These are phyloP conservation scores for Neofusicoccum laricinum DNA, from an alignment of 2,329 filamentous ascomycete species.

Conservation along the genomic window DNA sequence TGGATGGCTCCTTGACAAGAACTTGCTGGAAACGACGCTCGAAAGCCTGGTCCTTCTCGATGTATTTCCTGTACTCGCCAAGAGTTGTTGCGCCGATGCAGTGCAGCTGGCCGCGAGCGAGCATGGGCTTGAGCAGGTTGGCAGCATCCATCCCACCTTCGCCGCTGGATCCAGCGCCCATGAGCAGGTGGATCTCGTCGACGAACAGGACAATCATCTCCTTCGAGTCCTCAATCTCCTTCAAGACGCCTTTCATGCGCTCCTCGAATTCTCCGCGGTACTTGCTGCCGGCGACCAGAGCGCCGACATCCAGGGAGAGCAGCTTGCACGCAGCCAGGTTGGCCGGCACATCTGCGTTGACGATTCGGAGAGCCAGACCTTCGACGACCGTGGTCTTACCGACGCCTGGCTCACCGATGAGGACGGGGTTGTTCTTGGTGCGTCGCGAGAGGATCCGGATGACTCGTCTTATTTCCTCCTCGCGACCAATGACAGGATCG, in stretches of 20 bases:
- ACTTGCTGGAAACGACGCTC: constrained; percentile 99
- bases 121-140: constrained; percentile 96
- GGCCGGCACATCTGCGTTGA: constrained; percentile 94
- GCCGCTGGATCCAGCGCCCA: constrained; percentile 92
- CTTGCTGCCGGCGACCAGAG: constrained; percentile 94
- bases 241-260: constrained; percentile 97
- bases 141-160: constrained; percentile 99
- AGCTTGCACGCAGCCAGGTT: constrained; percentile 92
- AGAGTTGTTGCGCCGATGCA: constrained; percentile 97
- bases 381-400: constrained; percentile 98
- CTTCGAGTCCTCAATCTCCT: constrained; percentile 91
- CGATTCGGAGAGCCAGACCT: constrained; percentile 89
- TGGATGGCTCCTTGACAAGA: constrained; percentile 86
- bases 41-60: constrained; percentile 97
- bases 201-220: constrained; percentile 98
- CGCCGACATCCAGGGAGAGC: constrained; percentile 91
- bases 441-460: constrained; percentile 87
- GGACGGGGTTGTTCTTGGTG: constrained; percentile 97
- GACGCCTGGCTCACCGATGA: constrained; percentile 97
- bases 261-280: constrained; percentile 98
- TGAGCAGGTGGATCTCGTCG: constrained; percentile 96
- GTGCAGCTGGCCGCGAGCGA: constrained; percentile 92
- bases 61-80: constrained; percentile 95
- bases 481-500: constrained; percentile 92
- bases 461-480: constrained; percentile 91